Conservation (phyloP, 2,329 filamentous ascomycete genomes). For the Talaromyces sp. region DNA sequence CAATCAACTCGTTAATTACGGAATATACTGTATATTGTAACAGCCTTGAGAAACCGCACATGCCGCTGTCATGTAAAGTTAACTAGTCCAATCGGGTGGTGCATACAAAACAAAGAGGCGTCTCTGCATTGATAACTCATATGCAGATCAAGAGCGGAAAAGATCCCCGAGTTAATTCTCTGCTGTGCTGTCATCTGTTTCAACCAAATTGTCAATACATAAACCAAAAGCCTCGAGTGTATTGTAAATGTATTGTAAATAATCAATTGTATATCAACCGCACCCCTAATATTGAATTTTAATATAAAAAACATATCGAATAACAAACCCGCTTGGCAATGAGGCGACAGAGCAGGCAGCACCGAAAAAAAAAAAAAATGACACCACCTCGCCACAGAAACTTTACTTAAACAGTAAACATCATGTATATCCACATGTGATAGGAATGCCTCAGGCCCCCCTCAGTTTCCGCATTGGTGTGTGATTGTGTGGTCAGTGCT, state of each 20-base stretch:
- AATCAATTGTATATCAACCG: neutral
- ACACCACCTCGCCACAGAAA: neutral
- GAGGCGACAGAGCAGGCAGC: neutral
- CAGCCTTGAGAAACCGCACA: no score
- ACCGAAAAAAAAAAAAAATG: neutral
- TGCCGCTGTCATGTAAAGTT: no score
- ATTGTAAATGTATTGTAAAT: constrained; percentile 1
- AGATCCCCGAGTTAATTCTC: neutral
- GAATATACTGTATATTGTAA: no score
- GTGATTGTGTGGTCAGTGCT: neutral
- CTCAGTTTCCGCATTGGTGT: neutral
- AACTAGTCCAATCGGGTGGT: no score
- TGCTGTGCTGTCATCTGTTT: neutral
- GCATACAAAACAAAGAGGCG: no score
- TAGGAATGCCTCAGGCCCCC: neutral
- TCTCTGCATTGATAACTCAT: no score
- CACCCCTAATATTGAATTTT: neutral
- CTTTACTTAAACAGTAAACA: neutral
- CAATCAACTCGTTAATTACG: no score
- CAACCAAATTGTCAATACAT: neutral
- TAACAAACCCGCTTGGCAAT: neutral
- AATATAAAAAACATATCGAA: neutral
- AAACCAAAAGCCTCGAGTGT: neutral
- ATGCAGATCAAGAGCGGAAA: neutral
- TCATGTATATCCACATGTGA: neutral